phyloP scores from a whole-genome alignment of 2,329 filamentous ascomycete species.

The Anisogramma anomala region DNA sequence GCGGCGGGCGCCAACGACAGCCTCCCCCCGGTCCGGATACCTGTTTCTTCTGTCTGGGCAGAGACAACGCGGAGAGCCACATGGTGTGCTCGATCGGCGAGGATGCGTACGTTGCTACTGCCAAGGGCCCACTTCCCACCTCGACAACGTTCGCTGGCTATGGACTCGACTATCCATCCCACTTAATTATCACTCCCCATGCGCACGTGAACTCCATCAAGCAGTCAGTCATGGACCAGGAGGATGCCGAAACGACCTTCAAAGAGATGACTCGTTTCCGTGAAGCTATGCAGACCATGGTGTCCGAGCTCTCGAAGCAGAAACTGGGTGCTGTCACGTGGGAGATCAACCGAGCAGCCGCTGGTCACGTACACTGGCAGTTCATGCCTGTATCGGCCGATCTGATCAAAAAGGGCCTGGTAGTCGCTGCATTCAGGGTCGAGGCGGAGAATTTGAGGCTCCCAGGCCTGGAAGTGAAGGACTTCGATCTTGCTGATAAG shows the following conservation, averaged over 20 bases:
- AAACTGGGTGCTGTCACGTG: slow-evolving; percentile 76
- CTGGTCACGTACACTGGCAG: slow-evolving; percentile 91
- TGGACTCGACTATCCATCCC: slow-evolving; percentile 63
- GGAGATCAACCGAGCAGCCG: slow-evolving; percentile 73
- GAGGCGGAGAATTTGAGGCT: slow-evolving; percentile 65
- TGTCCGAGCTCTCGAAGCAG: slow-evolving; percentile 41
- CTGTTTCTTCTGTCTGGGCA: slow-evolving; percentile 95
- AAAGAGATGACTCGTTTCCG: slow-evolving; percentile 78
- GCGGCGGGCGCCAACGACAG: slow-evolving; percentile 29
- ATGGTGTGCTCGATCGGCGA: slow-evolving; percentile 84
- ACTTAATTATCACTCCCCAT: slow-evolving; percentile 85
- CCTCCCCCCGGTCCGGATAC: slow-evolving; percentile 60
- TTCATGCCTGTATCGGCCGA: slow-evolving; percentile 65
- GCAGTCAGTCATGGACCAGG: slow-evolving; percentile 39
- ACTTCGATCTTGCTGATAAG: slow-evolving; percentile 39
- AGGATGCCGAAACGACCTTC: slow-evolving; percentile 50
- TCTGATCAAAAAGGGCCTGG: slow-evolving; percentile 58
- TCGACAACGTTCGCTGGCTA: slow-evolving; percentile 52
- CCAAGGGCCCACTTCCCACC: slow-evolving; percentile 77
- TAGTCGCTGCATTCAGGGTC: slow-evolving; percentile 80
- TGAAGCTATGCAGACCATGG: slow-evolving; percentile 65
- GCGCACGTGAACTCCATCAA: slow-evolving; percentile 67
- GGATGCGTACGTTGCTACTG: slow-evolving; percentile 78
- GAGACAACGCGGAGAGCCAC: slow-evolving; percentile 71
- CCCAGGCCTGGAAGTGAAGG: slow-evolving; percentile 37